A percentile compares a stretch with the other conserved stretches of the same genome.
Evolutionary conservation across 768 basidiomycete species (phyloP).

Genomic region (Nidularia sp.): DNA sequence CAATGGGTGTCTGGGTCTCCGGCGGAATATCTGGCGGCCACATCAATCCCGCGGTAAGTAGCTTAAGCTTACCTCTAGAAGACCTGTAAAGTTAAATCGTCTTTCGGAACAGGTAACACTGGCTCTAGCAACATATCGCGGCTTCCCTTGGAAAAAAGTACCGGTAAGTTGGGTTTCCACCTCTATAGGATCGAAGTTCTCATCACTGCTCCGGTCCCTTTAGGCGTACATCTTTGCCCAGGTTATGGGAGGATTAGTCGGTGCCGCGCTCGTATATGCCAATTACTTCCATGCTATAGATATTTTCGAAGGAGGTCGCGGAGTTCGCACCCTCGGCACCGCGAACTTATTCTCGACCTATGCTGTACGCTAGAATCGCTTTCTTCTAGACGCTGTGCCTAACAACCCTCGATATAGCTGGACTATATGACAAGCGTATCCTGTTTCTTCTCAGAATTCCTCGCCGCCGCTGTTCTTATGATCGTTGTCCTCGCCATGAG

Average conservation of each 20-base stretch:
- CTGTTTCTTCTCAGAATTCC: slow-evolving; percentile 46
- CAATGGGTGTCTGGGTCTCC: slow-evolving; percentile 66
- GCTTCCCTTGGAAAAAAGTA: slow-evolving; percentile 80
- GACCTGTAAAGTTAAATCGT: not conserved
- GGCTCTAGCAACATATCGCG: slow-evolving; percentile 61
- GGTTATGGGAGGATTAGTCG: slow-evolving; percentile 56
- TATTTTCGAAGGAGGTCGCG: slow-evolving; percentile 52
- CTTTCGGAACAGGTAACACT: slow-evolving; percentile 52
- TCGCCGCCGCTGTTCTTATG: slow-evolving; percentile 53
- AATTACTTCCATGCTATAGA: slow-evolving; percentile 70
- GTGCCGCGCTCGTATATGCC: slow-evolving; percentile 55
- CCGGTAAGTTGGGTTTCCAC: slow-evolving; percentile 32
- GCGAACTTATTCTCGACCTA: slow-evolving; percentile 59
- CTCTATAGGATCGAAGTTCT: not conserved
- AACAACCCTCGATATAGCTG: slow-evolving; percentile 11
- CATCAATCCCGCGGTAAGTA: slow-evolving; percentile 64
- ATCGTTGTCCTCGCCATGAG: slow-evolving; percentile 48
- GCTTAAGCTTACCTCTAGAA: not conserved
- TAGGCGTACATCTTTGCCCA: slow-evolving; percentile 56
- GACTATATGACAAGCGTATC: slow-evolving; percentile 36
- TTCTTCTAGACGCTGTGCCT: not conserved
- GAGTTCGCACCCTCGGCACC: slow-evolving; percentile 50
- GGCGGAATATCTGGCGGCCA: slow-evolving; percentile 72
- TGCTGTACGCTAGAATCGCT: slow-evolving; percentile 35
- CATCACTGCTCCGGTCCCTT: not conserved